Base-by-base conservation (phyloP, 2,329 filamentous ascomycete species). In the Epichloe hybrida region DNA sequence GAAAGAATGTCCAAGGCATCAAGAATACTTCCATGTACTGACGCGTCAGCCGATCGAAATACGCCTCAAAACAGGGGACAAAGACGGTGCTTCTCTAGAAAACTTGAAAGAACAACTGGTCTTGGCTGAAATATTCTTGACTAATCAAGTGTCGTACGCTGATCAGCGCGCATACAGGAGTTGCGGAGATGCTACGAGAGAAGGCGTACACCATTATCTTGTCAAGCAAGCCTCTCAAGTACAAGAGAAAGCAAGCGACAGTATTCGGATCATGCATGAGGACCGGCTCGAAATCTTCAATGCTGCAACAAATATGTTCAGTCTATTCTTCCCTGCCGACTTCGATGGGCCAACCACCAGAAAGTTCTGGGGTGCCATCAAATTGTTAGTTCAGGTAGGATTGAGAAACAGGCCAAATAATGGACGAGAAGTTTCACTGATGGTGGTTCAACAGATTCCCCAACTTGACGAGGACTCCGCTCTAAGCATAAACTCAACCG, bases 361-460 rank as follows among this genome's bases (percentile, higher is more conserved):
- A 5, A 72, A 70, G 50, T 74, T 66, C 49, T 75, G 71, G 72
- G 72, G 70, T 2, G 67, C 70, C n/a, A 39, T 71, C 0, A 59
- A 58, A 50, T 52, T 49, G 2, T 23, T 66, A 5, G 52, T 68
- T 4, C 42, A 51, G 37, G 67, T 68, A 56, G 56, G 61, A 50
- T 11, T n/a, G 2, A 4, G 17, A 3, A 27, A 11, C 8, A n/a
- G 11, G n/a, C 5, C 34, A 13, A 23, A 8, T 1, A 12, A 42
- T 23, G 15, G 9, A 42, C 20, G 17, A 42, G 8, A 9, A 12
- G 9, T 11, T 8, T 13, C 46, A 20, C 11, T 27, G 36, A 42
- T 50, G 50, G 41, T 44, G 7, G 31, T 21, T 31, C 45, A 20
- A 20, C 46, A 49, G 56, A 59, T 53, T 41, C 44, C 50, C 6